Evolutionary conservation across 2,329 filamentous ascomycete genomes (phyloP).

Genomic region (Neurospora sp.): DNA sequence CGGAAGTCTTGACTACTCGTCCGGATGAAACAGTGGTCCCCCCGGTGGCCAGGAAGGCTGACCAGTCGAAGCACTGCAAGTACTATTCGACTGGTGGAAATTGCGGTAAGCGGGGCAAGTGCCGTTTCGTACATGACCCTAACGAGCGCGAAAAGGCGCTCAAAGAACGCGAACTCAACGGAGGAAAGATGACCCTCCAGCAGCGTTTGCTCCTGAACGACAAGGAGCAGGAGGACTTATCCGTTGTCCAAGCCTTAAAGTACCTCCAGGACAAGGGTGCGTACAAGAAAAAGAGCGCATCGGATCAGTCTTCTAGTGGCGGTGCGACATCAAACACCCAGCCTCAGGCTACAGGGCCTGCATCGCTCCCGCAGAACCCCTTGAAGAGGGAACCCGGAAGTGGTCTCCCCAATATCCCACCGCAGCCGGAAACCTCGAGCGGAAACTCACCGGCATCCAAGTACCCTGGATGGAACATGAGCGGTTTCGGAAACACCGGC

Average conservation of each 20-base stretch:
- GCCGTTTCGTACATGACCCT: constrained; percentile 60
- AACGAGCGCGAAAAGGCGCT: constrained; percentile 54
- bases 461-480: constrained; percentile 31
- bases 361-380: constrained; percentile 14
- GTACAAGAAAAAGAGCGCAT: constrained; percentile 26
- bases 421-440: constrained; percentile 20
- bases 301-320: constrained; percentile 3
- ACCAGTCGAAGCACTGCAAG: constrained; percentile 58
- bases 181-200: constrained; percentile 55
- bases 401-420: constrained; percentile 26
- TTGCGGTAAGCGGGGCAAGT: constrained; percentile 67
- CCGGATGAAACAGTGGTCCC: constrained; percentile 27
- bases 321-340: constrained; percentile 17
- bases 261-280: constrained; percentile 53
- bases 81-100: constrained; percentile 60
- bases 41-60: constrained; percentile 45
- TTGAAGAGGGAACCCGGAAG: constrained; percentile 14
- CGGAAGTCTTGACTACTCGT: constrained; percentile 47
- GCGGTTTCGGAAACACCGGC: constrained; percentile 31
- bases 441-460: constrained; percentile 16
- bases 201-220: constrained; percentile 58
- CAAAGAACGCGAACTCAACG: constrained; percentile 54
- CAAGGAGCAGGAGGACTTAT: constrained; percentile 58
- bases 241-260: constrained; percentile 55
- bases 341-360: constrained; percentile 6